Base-by-base conservation (phyloP, 2,329 filamentous ascomycete species). In the Cryphonectria carpinicola region DNA sequence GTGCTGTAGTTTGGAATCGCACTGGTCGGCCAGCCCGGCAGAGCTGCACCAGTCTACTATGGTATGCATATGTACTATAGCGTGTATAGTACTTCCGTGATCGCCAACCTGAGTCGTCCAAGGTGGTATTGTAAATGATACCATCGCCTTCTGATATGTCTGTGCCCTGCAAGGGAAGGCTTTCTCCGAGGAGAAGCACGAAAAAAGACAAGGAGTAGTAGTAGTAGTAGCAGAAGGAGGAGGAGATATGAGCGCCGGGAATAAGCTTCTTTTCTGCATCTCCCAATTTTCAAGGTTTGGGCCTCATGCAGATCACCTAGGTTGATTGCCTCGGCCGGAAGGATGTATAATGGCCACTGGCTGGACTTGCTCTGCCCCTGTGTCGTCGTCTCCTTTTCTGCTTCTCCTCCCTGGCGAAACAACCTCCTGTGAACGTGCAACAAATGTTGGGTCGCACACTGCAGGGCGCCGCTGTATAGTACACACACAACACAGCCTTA, bases 281-380 rank as follows among this genome's bases (percentile, higher is more conserved):
- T 70, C 43, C 46, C 37, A 35, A n/a, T 63, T 35, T 58, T 39
- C 54, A 63, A 65, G 19, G 63, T 65, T 39, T 39, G 37, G 63
- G 41, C 37, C 65, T 6, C 65, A 58, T 46, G 69, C 64, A 65
- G 65, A 68, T 70, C 69, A 62, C 58, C 43, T 68, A 68, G 52
- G 46, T 17, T 43, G 43, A 65, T 52, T 43, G 63, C 43, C 14
- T 65, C 43, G 62, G 62, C 39, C 41, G 8, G 17, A 52, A 37
- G 41, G 58, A 35, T 32, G 25, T 6, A 2, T 13, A 14, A 13
- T 28, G 25, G 49, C 2, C n/a, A 13, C 13, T 28, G 52, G 11
- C 43, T 49, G 5, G 19, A 17, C 43, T 37, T 37, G 10, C 10
- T 37, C 43, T 25, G 49, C 49, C 8, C 10, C n/a, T 28, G n/a